These are phyloP conservation scores for Fusarium mundagurra DNA, from an alignment of 2,329 filamentous ascomycete species.

Conservation along the genomic window DNA sequence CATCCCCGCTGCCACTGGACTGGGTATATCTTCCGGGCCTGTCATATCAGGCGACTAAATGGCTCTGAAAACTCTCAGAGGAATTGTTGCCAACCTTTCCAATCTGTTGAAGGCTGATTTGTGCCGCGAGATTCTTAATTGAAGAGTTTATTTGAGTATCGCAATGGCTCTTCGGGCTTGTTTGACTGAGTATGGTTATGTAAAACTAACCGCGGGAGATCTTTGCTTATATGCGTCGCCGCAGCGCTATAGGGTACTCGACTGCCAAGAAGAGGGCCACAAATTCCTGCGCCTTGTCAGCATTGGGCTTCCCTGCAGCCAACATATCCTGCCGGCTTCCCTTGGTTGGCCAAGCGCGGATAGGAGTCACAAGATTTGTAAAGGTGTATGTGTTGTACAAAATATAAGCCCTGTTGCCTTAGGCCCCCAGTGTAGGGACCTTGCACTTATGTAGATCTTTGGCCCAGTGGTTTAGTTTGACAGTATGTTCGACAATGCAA, in stretches of 20 bases:
- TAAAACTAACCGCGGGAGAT: background rate
- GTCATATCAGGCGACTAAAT: background rate
- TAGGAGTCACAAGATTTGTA: background rate
- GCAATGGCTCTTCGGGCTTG: background rate
- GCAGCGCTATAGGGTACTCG: background rate
- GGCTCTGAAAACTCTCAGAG: background rate
- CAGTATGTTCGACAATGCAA: background rate
- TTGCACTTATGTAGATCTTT: too few relatives aligned
- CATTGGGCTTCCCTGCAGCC: background rate
- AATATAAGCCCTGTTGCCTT: too few relatives aligned
- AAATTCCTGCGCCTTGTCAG: background rate
- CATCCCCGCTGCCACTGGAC: background rate
- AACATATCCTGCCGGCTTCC: background rate
- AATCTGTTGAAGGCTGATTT: background rate
- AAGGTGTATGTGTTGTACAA: too few relatives aligned
- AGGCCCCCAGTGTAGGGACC: too few relatives aligned
- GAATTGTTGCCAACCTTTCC: background rate
- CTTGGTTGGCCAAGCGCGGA: background rate
- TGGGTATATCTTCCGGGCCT: background rate
- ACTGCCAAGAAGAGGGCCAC: background rate
- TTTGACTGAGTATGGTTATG: background rate
- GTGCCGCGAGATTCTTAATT: fast-evolving
- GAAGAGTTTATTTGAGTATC: fast-evolving
- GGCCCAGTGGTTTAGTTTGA: too few relatives aligned
- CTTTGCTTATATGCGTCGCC: background rate